These are phyloP conservation scores for Myxozyma nipponensis DNA, from an alignment of 805 yeast species.

Conservation along the genomic window DNA sequence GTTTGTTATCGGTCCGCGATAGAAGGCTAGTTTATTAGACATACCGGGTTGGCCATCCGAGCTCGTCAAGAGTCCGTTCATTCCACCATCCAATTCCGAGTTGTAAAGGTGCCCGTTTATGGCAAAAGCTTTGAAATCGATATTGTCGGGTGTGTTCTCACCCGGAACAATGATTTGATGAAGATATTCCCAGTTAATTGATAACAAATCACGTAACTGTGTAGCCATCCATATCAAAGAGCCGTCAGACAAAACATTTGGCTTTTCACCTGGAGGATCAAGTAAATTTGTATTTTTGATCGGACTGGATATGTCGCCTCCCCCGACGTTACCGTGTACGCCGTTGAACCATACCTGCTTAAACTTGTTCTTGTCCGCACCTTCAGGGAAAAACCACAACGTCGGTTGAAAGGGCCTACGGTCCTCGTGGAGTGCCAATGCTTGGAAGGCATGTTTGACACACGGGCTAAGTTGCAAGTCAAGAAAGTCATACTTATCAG, in stretches of 20 bases:
- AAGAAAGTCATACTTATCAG: conserved; percentile 7
- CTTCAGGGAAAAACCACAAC: conserved; percentile 15
- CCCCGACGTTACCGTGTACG: conserved; percentile 19
- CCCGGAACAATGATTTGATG: background rate
- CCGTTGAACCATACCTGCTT: conserved; percentile 27
- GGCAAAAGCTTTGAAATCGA: background rate
- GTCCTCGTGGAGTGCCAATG: conserved; percentile 18
- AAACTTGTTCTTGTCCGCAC: background rate
- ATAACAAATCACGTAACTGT: background rate
- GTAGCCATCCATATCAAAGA: conserved; percentile 21
- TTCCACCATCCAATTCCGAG: background rate
- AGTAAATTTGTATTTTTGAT: conserved; percentile 8
- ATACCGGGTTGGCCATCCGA: background rate
- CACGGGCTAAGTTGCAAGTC: conserved; percentile 2
- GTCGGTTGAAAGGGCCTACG: conserved; percentile 14
- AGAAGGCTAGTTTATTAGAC: conserved; percentile 2
- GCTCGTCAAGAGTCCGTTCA: background rate
- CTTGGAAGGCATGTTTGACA: conserved; percentile 23
- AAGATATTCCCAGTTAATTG: background rate
- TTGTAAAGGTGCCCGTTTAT: background rate
- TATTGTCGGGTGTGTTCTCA: background rate
- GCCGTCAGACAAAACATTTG: conserved; percentile 19
- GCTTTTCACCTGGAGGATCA: background rate
- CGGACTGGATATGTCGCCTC: conserved; percentile 7
- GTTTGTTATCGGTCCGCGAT: conserved; percentile 17